These are phyloP conservation scores for Scheffersomyces parashehatae DNA, from an alignment of 1,139 yeast species.

Conservation along the genomic window DNA sequence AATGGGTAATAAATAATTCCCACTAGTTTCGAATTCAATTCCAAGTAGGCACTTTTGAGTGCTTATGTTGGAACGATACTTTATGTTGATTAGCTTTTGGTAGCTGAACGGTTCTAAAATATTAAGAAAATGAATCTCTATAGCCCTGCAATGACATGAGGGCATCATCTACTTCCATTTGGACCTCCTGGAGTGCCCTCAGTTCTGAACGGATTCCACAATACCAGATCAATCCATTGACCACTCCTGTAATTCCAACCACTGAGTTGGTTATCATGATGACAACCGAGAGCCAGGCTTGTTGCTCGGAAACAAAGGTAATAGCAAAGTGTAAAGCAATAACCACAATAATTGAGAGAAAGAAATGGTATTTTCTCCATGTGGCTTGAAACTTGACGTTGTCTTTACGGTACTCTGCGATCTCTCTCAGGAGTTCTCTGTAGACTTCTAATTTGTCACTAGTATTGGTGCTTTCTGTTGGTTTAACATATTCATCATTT, in stretches of 20 bases:
- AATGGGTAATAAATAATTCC: no score
- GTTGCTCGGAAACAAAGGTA: slow-evolving; percentile 56
- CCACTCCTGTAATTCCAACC: slow-evolving; percentile 62
- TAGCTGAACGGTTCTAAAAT: no score
- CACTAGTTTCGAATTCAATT: no score
- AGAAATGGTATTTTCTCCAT: slow-evolving; percentile 70
- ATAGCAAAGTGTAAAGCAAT: slow-evolving; percentile 57
- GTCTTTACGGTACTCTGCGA: slow-evolving; percentile 54
- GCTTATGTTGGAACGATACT: no score
- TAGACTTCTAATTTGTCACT: slow-evolving; percentile 41
- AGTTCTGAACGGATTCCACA: slow-evolving; percentile 78
- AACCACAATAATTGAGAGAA: slow-evolving; percentile 50
- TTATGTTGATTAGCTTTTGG: no score
- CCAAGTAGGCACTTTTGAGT: no score
- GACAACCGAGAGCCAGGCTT: slow-evolving; percentile 62
- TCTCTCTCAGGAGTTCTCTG: slow-evolving; percentile 55
- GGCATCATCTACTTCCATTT: slow-evolving; percentile 55
- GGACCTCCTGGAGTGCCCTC: slow-evolving; percentile 74
- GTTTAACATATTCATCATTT: slow-evolving; percentile 5
- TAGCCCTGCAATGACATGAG: no score
- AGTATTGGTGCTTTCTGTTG: slow-evolving; percentile 2
- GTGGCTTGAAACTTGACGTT: slow-evolving; percentile 59
- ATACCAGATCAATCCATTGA: slow-evolving; percentile 78
- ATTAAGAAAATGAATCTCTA: no score
- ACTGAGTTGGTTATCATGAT: slow-evolving; percentile 53